Evolutionary conservation across 306 rosid species (phyloP), one percentile per base, ranked within the genome.

Genomic region (Vigna unguiculata): DNA sequence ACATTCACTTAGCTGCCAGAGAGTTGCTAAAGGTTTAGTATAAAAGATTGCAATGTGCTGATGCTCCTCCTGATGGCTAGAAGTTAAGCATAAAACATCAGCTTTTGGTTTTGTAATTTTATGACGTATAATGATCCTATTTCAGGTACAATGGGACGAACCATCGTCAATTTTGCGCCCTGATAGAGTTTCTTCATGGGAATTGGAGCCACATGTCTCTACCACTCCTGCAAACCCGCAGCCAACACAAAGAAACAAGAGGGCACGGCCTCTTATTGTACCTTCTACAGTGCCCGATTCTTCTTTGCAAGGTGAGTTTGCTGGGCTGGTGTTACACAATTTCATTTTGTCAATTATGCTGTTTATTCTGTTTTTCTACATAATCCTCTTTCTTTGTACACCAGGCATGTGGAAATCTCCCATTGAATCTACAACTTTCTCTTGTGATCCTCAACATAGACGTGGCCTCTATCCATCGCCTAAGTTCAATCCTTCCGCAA

Each of bases 111-210:
- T 16, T 43, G n/a, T 73, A 15, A 55, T 72, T 21, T 40, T 40
- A 5, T 55, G 54, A 12, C 7, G 15, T 25, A 22, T 43, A 24
- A 47, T 78, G 21, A 7, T 76, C 49, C 17, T 47, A 28, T 69
- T 72, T 83, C 86, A 91, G 93, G 93, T 91, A 59, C 96, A 91
- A 85, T 91, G 96, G 96, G 96, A 91, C 82, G 96, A 91, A 59
- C 89, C 89, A 7, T 91, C 93, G 62, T 85, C 90, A 3, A 91
- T 87, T 61, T 36, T 87, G 78, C 93, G 96, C 62, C 91, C 96
- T 45, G 93, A 91, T 24, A 84, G 85, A 82, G 93, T 91, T 66
- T 91, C 96, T 10, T 77, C 96, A 28, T 91, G 96, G 96, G 96
- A 91, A 67, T 83, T 91, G 88, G 96, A 91, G 82, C 91, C 96